A percentile compares a stretch with the other conserved stretches of the same genome.
Evolutionary conservation across 1,139 yeast species (phyloP).

Genomic region (Geotrichum macrosporum): DNA sequence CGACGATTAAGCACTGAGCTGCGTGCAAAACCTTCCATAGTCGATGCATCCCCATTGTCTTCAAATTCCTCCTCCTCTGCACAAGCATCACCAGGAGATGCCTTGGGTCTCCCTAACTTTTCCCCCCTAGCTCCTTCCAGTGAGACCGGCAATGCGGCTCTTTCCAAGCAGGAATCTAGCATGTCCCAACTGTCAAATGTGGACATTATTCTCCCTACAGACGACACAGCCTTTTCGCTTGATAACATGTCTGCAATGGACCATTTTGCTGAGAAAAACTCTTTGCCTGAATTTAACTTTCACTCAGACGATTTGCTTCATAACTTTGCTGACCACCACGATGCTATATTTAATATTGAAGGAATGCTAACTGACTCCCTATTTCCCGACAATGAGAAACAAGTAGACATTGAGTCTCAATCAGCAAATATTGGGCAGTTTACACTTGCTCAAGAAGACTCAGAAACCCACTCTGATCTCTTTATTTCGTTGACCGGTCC

Average conservation of each 20-base stretch:
- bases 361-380: conserved; percentile 43
- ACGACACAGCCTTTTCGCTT: neutral
- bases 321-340: neutral
- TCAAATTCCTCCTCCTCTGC: conserved; percentile 15
- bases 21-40: neutral
- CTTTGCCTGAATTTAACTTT: conserved; percentile 2
- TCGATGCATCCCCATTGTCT: conserved; percentile 16
- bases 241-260: neutral
- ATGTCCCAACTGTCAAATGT: too few species aligned
- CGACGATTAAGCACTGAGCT: conserved; percentile 13
- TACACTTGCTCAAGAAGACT: neutral
- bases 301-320: conserved; percentile 6
- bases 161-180: too few species aligned
- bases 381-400: neutral
- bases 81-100: conserved; percentile 13
- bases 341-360: conserved; percentile 40
- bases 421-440: neutral
- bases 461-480: conserved; percentile 9
- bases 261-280: neutral
- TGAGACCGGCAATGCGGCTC: neutral
- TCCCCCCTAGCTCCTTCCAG: conserved; percentile 7
- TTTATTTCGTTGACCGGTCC: conserved; percentile 15
- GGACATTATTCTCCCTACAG: too few species aligned
- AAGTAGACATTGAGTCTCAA: neutral
- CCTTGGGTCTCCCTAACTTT: neutral